Percentiles rank a stretch among this genome's conserved stretches.
Evolutionary conservation across 2,329 filamentous ascomycete species (phyloP).

Genomic region (Cladorrhinum sp.): DNA sequence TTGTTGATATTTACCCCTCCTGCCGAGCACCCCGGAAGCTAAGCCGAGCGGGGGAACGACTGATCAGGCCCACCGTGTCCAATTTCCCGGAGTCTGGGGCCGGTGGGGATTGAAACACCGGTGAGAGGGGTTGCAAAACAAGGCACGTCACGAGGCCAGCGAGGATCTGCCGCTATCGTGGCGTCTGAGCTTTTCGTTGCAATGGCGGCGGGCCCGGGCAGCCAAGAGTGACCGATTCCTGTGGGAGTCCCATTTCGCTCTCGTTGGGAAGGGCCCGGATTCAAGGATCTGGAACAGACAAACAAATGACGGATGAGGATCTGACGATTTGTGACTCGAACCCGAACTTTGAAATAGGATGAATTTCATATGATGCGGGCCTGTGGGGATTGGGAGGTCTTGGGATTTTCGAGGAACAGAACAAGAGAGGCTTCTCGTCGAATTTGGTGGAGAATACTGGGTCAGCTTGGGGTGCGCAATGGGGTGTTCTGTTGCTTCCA

Average conservation of each 20-base stretch:
- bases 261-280: background rate
- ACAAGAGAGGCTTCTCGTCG: background rate
- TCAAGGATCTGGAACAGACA: background rate
- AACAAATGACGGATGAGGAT: background rate
- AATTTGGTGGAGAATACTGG: background rate
- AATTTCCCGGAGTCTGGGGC: slow-evolving; percentile 21
- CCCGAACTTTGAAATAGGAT: background rate
- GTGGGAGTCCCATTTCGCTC: background rate
- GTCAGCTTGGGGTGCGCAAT: background rate
- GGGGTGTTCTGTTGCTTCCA: background rate
- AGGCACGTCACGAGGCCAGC: slow-evolving; percentile 21
- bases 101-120: slow-evolving; percentile 5
- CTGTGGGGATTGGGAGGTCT: background rate
- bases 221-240: background rate
- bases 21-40: slow-evolving; percentile 18
- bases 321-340: background rate
- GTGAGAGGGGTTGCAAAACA: slow-evolving; percentile 14
- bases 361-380: background rate
- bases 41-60: slow-evolving; percentile 20
- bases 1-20: background rate
- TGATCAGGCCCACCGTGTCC: slow-evolving; percentile 15
- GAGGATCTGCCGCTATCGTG: slow-evolving; percentile 2
- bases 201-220: background rate
- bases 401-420: background rate
- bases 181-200: slow-evolving; percentile 2